phyloP scores from a whole-genome alignment of 345 rosid species.

The Cochlearia excelsa region DNA sequence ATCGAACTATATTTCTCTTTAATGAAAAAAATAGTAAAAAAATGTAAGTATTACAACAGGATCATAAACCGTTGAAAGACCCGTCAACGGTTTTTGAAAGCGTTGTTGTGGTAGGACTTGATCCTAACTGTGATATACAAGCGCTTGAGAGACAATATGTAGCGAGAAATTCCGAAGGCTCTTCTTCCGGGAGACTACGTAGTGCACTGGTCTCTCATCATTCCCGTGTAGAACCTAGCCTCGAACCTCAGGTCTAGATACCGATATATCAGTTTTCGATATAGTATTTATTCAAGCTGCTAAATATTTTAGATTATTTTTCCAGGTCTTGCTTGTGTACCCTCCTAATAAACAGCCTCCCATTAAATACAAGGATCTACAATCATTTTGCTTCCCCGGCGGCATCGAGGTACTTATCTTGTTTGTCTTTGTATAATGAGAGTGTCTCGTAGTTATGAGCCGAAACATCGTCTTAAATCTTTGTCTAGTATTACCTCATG shows the following conservation, averaged over 20 bases:
- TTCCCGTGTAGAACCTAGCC: conserved; percentile 68
- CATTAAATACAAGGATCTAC: conserved; percentile 78
- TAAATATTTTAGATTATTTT: conserved; percentile 32
- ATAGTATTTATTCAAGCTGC: conserved; percentile 1
- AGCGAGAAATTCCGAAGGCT: conserved; percentile 54
- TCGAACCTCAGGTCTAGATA: conserved; percentile 74
- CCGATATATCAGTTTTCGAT: background rate
- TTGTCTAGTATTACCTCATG: conserved; percentile 5
- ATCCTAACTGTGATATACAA: conserved; percentile 81
- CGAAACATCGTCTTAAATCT: background rate
- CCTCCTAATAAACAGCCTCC: conserved; percentile 87
- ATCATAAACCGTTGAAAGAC: conserved; percentile 70
- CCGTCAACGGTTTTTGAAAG: conserved; percentile 89
- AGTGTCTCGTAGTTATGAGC: conserved; percentile 3
- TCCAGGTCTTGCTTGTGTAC: conserved; percentile 82
- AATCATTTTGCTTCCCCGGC: conserved; percentile 92
- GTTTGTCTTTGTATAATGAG: background rate
- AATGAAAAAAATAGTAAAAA: background rate
- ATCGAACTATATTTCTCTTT: background rate
- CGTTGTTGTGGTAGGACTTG: conserved; percentile 92
- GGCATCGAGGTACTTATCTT: conserved; percentile 67
- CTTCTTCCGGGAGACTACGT: conserved; percentile 51
- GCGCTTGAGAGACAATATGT: conserved; percentile 65
- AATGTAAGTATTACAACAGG: conserved; percentile 45
- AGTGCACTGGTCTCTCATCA: conserved; percentile 53